Percentiles rank a stretch among this genome's conserved stretches.
Conservation (phyloP, 2,329 filamentous ascomycete species). For the Trichophyton mentagrophytes region DNA sequence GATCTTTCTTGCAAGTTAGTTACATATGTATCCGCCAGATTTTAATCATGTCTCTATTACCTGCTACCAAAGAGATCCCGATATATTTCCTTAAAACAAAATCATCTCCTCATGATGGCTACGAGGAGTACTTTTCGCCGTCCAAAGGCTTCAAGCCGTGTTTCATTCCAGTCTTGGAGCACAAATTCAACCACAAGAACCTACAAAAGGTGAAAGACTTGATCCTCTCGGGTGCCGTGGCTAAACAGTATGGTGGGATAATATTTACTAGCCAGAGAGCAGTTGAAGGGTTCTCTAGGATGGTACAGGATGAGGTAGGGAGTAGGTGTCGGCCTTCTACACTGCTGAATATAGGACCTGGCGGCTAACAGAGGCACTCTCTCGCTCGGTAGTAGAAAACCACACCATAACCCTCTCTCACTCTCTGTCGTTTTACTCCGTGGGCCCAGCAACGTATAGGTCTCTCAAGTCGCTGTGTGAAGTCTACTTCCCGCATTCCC, state of each 20-base stretch:
- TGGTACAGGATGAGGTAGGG: constrained; percentile 22
- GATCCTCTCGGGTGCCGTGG: constrained; percentile 24
- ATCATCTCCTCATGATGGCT: constrained; percentile 33
- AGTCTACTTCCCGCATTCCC: constrained; percentile 38
- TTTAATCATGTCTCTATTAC: background rate
- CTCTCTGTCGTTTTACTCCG: constrained; percentile 31
- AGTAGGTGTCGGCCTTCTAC: constrained; percentile 16
- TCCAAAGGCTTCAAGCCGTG: constrained; percentile 21
- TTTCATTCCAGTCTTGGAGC: constrained; percentile 37
- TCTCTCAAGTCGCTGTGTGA: constrained; percentile 47
- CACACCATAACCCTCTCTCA: constrained; percentile 14
- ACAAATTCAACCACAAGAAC: constrained; percentile 28
- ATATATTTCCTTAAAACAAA: constrained; percentile 38
- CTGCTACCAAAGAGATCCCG: constrained; percentile 15
- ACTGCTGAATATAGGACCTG: background rate
- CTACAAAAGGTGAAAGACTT: constrained; percentile 25
- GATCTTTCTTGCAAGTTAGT: background rate
- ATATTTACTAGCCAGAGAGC: constrained; percentile 40
- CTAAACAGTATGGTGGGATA: constrained; percentile 32
- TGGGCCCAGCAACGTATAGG: constrained; percentile 44
- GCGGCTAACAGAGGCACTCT: background rate
- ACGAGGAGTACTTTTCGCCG: constrained; percentile 33
- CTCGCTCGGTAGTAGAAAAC: background rate
- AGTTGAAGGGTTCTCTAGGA: constrained; percentile 33
- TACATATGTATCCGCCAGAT: background rate